A percentile compares a stretch with the other conserved stretches of the same genome.
Evolutionary conservation across 2,329 filamentous ascomycete genomes (phyloP).

Genomic region (Diaporthe sp.): DNA sequence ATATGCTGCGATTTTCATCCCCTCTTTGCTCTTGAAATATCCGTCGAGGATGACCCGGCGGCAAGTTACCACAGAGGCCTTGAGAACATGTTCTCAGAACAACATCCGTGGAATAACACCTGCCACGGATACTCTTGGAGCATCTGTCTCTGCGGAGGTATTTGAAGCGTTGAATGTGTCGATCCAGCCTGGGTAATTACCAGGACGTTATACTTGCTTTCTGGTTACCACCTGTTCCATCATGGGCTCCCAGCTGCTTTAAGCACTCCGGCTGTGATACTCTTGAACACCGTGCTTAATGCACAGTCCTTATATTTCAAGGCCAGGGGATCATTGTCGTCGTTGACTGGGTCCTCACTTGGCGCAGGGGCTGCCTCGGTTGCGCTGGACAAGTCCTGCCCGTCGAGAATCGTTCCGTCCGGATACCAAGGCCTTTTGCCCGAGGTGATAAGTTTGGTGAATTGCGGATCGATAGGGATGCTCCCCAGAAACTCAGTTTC

Average conservation of each 20-base stretch:
- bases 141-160: background rate
- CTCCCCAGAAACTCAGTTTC: slow-evolving; percentile 85
- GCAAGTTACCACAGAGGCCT: background rate
- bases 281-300: slow-evolving; percentile 76
- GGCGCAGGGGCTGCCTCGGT: slow-evolving; percentile 45
- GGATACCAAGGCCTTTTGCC: slow-evolving; percentile 75
- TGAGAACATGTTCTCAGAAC: background rate
- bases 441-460: slow-evolving; percentile 88
- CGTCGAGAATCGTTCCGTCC: slow-evolving; percentile 73
- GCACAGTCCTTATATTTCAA: slow-evolving; percentile 82
- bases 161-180: background rate
- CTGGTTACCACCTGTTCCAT: slow-evolving; percentile 29
- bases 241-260: slow-evolving; percentile 48
- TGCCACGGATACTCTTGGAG: background rate
- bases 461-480: slow-evolving; percentile 93
- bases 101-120: background rate
- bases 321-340: slow-evolving; percentile 65
- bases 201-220: background rate
- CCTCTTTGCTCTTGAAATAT: background rate
- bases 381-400: slow-evolving; percentile 64
- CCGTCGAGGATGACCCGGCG: background rate
- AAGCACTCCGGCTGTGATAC: slow-evolving; percentile 70
- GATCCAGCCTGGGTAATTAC: background rate
- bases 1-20: too few relatives aligned
- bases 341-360: slow-evolving; percentile 45